Percentiles rank a stretch among this genome's conserved stretches.
phyloP scores from a whole-genome alignment of 805 yeast genomes.

The Ogataea saltuana region DNA sequence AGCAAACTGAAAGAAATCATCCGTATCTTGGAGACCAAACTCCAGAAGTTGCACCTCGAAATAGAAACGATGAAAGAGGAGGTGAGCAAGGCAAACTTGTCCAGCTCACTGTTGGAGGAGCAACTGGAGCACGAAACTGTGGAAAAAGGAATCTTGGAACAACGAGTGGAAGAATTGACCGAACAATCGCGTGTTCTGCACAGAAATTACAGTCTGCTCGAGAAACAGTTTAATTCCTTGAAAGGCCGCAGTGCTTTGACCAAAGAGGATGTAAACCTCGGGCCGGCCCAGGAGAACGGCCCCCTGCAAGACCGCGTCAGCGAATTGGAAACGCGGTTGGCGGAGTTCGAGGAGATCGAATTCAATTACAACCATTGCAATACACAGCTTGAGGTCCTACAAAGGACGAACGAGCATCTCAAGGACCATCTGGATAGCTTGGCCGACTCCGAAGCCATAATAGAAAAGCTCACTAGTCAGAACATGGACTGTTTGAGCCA shows the following conservation, averaged over 20 bases:
- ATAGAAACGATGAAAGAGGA: slow-evolving; percentile 31
- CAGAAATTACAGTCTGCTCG: not conserved
- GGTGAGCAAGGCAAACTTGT: slow-evolving; percentile 12
- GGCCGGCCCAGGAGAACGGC: no score
- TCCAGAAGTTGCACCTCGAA: slow-evolving; percentile 36
- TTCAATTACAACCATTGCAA: slow-evolving; percentile 3
- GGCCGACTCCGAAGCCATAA: slow-evolving; percentile 33
- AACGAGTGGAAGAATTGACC: slow-evolving; percentile 25
- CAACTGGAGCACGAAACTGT: slow-evolving; percentile 37
- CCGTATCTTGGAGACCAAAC: slow-evolving; percentile 46
- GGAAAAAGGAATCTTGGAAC: slow-evolving; percentile 46
- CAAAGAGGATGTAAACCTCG: no score
- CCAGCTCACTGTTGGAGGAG: slow-evolving; percentile 27
- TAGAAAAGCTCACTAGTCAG: slow-evolving; percentile 38
- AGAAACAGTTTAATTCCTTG: slow-evolving; percentile 16
- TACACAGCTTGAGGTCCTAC: slow-evolving; percentile 8
- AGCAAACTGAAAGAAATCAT: slow-evolving; percentile 36
- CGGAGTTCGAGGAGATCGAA: slow-evolving; percentile 24
- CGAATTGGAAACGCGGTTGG: slow-evolving; percentile 10
- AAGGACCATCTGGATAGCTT: slow-evolving; percentile 32
- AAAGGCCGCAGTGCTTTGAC: not conserved
- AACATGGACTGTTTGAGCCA: slow-evolving; percentile 38
- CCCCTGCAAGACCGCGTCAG: slow-evolving; percentile 28
- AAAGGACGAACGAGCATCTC: slow-evolving; percentile 27
- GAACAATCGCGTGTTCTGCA: slow-evolving; percentile 18